phyloP scores from a whole-genome alignment of 306 rosid species.

The Pyrus betulifolia region DNA sequence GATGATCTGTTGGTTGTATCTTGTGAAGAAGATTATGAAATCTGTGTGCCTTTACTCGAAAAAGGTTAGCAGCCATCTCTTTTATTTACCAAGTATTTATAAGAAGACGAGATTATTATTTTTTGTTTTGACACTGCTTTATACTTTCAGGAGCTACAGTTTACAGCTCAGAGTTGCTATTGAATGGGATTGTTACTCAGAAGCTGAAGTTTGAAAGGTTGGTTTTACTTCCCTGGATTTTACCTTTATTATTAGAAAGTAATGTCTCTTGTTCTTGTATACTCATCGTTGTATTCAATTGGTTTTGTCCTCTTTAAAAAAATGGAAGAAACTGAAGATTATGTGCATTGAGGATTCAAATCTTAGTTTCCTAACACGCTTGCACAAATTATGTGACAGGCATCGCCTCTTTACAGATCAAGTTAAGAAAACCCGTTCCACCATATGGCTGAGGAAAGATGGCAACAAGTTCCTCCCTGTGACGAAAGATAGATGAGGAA shows the following conservation, averaged over 20 bases:
- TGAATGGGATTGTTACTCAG: constrained; percentile 90
- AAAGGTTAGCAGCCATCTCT: constrained; percentile 48
- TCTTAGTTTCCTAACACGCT: constrained; percentile 15
- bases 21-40: constrained; percentile 76
- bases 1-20: constrained; percentile 78
- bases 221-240: neutral
- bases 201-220: constrained; percentile 85
- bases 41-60: constrained; percentile 70
- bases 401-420: constrained; percentile 60
- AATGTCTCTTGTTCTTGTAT: neutral
- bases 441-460: constrained; percentile 74
- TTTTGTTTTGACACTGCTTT: neutral
- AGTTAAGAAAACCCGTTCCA: constrained; percentile 81
- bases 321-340: neutral
- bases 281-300: neutral
- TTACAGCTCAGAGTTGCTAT: constrained; percentile 79
- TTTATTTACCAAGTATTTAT: neutral
- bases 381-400: constrained; percentile 35
- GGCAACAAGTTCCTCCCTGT: constrained; percentile 55
- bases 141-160: constrained; percentile 61
- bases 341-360: neutral
- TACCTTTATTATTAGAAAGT: neutral
- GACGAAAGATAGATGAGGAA: constrained; percentile 24
- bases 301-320: neutral
- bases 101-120: neutral